Conservation (phyloP, 441 rosid species). For the Rhodomyrtus psidioides region DNA sequence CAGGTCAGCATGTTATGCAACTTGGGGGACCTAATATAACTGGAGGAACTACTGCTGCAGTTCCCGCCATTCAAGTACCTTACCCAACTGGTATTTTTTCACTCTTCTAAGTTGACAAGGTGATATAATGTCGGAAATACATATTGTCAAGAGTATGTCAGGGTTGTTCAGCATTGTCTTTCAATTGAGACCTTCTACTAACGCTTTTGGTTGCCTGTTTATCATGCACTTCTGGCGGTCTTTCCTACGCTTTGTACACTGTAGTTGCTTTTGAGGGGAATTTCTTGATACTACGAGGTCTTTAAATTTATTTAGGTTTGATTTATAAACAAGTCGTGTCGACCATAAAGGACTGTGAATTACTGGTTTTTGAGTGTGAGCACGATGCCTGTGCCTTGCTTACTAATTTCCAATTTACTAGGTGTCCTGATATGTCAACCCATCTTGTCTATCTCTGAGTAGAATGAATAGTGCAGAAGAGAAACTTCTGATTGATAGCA, state of each 20-base stretch:
- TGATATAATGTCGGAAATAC: not conserved
- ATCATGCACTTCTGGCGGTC: not conserved
- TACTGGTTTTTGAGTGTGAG: not conserved
- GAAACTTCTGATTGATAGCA: not conserved
- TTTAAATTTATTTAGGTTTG: not conserved
- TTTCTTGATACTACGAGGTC: not conserved
- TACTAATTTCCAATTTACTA: not conserved
- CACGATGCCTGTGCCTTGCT: not conserved
- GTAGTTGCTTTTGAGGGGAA: not conserved
- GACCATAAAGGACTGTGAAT: not conserved
- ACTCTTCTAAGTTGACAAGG: not conserved
- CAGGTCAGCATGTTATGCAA: slow-evolving; percentile 8
- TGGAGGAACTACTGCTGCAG: slow-evolving; percentile 2
- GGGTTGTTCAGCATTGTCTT: not conserved
- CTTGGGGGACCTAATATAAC: slow-evolving; percentile 9
- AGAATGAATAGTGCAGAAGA: not conserved
- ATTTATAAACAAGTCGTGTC: not conserved
- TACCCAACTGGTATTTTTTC: slow-evolving; percentile 2
- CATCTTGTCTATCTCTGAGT: not conserved
- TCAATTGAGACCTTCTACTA: not conserved
- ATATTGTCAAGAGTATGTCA: not conserved
- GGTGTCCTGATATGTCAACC: not conserved
- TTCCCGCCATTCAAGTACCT: slow-evolving; percentile 12
- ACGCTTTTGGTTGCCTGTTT: not conserved
- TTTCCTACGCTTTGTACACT: not conserved